A percentile compares a stretch with the other conserved stretches of the same genome.
Evolutionary conservation across 306 rosid species (phyloP).

Genomic region (Glycine latifolia): DNA sequence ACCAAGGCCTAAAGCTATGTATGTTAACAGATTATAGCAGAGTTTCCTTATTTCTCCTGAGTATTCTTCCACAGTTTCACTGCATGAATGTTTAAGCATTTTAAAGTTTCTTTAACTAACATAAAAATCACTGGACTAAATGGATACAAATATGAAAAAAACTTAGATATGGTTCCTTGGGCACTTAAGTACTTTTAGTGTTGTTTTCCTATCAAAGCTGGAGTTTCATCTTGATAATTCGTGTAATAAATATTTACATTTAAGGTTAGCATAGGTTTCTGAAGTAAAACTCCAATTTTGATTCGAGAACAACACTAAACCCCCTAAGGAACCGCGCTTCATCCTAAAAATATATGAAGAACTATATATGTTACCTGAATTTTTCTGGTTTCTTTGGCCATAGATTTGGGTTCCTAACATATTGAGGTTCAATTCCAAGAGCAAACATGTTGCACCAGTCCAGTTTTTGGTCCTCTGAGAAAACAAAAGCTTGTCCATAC

Average conservation of each 20-base stretch:
- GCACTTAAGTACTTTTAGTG: neutral
- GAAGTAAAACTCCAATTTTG: neutral
- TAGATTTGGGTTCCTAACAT: conserved; percentile 67
- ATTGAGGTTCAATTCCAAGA: conserved; percentile 79
- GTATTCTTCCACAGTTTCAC: conserved; percentile 83
- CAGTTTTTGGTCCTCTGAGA: conserved; percentile 94
- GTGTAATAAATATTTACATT: too few species aligned
- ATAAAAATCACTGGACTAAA: neutral
- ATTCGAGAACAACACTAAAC: neutral
- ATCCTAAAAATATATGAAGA: neutral
- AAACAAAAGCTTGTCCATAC: conserved; percentile 95
- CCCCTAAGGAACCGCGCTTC: neutral
- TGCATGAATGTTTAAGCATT: conserved; percentile 44
- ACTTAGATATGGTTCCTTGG: neutral
- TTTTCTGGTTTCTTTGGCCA: conserved; percentile 84
- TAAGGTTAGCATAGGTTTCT: neutral
- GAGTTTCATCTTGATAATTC: neutral
- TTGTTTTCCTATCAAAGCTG: neutral
- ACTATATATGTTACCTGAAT: conserved; percentile 63
- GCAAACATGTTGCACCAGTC: conserved; percentile 99
- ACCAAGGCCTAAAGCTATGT: conserved; percentile 75
- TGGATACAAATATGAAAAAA: neutral
- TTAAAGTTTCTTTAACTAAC: neutral
- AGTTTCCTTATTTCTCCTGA: conserved; percentile 72
- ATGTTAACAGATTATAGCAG: conserved; percentile 67